Base-by-base conservation (phyloP, 768 basidiomycete species). In the Panaeolus papilionaceus region DNA sequence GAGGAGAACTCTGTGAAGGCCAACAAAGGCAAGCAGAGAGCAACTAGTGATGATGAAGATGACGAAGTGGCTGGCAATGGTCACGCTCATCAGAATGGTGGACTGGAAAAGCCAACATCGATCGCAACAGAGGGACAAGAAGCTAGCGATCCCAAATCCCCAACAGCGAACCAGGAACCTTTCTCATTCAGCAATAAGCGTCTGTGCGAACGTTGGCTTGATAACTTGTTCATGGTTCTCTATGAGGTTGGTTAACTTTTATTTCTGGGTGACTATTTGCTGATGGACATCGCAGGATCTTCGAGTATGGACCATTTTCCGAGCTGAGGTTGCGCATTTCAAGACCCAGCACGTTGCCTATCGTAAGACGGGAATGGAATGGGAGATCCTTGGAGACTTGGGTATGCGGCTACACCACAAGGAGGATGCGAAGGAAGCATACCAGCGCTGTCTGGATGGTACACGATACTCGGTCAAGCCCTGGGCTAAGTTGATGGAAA, bases 291-390 rank as follows among this genome's bases (percentile, higher is more conserved):
- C 14, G 12, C 69, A 96, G 94, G 98, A 99, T 77, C 83, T 99
- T 44, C 89, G 98, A 16, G 93, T 99, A 4, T 99, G 97, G 92
- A 99, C 98, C 1, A 99, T 99, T 74, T 99, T 97, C 88, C 88
- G 98, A 26, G 97, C 98, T 2, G 98, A 99, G 75, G 93, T 98
- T 11, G 96, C 96, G 0, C 98, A 99, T 76, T 99, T 98, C 87
- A 99, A 98, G 76, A 96, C 95, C 2, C 97, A 99, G 77, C 96
- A 98, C 70, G 93, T 99, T 66, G 96, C 96, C 0, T 99, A 99
- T 77, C 89, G 95, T 68, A 99, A 99, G 82, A 98, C 97, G 0
- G 95, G 94, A 0, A 79, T 94, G 20, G 98, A 99, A 79, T 99
- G 98, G 97, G 98, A 99, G 80, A 97, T 99, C 58, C 83, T 99